A percentile compares a stretch with the other conserved stretches of the same genome.
Evolutionary conservation across 768 basidiomycete species (phyloP).

Genomic region (Suillus weaverae): DNA sequence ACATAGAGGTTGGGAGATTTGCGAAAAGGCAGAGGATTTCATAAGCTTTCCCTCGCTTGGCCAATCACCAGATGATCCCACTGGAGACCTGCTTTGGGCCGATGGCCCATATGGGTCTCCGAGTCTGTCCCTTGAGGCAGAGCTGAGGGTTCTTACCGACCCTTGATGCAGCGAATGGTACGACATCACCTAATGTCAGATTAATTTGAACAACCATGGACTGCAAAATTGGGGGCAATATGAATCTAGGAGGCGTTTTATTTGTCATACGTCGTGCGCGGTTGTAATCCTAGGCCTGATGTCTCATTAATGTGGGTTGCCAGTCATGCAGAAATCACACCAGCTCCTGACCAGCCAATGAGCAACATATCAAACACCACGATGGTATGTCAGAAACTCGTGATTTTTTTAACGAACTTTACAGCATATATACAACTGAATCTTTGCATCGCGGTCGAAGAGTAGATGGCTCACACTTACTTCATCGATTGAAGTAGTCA

Average conservation of each 20-base stretch:
- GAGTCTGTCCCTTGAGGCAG: background rate
- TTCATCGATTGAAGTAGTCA: background rate
- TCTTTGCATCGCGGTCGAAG: background rate
- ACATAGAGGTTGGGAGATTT: slow-evolving; percentile 24
- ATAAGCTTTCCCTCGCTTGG: slow-evolving; percentile 1
- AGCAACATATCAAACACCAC: background rate
- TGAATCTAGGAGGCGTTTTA: slow-evolving; percentile 1
- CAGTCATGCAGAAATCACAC: background rate
- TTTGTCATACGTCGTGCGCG: background rate
- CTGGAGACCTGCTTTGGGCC: background rate
- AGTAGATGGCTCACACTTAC: background rate
- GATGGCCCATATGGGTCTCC: background rate
- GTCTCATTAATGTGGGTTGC: background rate
- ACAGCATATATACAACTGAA: background rate
- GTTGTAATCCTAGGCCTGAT: background rate
- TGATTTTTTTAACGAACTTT: background rate
- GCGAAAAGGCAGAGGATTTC: slow-evolving; percentile 30
- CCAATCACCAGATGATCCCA: background rate
- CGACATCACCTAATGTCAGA: background rate
- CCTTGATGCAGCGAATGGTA: background rate
- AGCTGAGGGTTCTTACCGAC: slow-evolving; percentile 4
- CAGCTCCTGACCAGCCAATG: background rate
- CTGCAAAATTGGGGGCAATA: slow-evolving; percentile 3
- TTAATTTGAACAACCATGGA: slow-evolving; percentile 6
- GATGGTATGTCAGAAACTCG: background rate